These are phyloP conservation scores for Metschnikowia vanudenii DNA, from an alignment of 805 yeast species.

Conservation along the genomic window DNA sequence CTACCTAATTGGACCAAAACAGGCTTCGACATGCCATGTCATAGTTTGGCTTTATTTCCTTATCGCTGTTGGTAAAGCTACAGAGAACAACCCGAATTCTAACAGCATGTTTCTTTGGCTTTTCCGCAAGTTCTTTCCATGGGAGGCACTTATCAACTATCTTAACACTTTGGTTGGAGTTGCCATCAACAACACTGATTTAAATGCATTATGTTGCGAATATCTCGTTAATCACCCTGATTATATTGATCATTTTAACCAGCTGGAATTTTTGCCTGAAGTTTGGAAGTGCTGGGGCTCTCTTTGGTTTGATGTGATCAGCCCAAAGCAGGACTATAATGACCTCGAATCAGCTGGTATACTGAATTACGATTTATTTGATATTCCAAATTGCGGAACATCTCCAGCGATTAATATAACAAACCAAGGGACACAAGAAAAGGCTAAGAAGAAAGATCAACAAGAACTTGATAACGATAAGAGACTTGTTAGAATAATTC, in stretches of 20 bases:
- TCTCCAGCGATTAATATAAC: constrained; percentile 28
- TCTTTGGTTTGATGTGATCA: constrained; percentile 67
- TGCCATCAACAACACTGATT: constrained; percentile 25
- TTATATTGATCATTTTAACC: constrained; percentile 49
- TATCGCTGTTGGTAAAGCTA: constrained; percentile 58
- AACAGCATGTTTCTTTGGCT: constrained; percentile 49
- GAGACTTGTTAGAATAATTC: constrained; percentile 49
- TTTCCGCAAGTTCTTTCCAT: constrained; percentile 59
- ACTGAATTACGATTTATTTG: constrained; percentile 52
- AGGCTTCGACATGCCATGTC: constrained; percentile 68
- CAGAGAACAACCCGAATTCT: constrained; percentile 44
- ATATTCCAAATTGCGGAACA: constrained; percentile 64
- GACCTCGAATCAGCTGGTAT: constrained; percentile 56
- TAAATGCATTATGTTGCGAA: constrained; percentile 24
- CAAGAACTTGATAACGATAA: constrained; percentile 47
- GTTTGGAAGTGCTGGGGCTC: constrained; percentile 88
- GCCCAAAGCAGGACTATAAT: constrained; percentile 51
- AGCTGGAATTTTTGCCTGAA: constrained; percentile 66
- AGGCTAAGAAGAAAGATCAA: constrained; percentile 20
- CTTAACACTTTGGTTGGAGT: constrained; percentile 54
- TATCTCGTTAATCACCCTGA: constrained; percentile 30
- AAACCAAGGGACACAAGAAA: constrained; percentile 28
- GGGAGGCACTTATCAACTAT: constrained; percentile 64
- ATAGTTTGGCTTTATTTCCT: constrained; percentile 77
- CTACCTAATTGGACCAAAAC: constrained; percentile 68